Evolutionary conservation across 2,329 filamentous ascomycete genomes (phyloP), one percentile per base, ranked within the genome.

Genomic region (Tolypocladium tundrense): DNA sequence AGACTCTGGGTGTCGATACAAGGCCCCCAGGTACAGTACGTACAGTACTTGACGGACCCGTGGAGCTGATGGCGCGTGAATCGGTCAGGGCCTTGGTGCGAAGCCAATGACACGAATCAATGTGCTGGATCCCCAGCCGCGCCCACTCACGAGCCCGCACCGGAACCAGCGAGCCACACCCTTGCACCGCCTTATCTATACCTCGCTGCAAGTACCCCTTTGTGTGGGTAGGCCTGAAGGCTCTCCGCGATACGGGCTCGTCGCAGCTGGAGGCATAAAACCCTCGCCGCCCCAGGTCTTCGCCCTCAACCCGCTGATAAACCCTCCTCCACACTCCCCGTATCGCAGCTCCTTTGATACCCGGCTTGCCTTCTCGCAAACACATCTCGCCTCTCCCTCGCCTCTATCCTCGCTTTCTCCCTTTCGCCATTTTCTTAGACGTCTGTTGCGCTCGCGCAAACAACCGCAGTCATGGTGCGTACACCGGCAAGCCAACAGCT

Each of bases 401-500:
- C 43, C 14, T 19, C 24, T n/a, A 8, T 50, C 41, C 48, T 53
- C 55, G 39, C 51, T 50, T 39, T 39, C 45, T 54, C 54, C 48
- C 35, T 43, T 42, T 51, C 52, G 35, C 51, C 58, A 40, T 24
- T 53, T 53, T 53, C 54, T 37, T 35, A 6, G 43, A 51, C 27
- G 48, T 35, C 13, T 48, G 48, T 57, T 55, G 24, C 39, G 43
- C 37, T 50, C 39, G 57, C 53, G 53, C 55, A 43, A 39, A 56
- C 54, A 31, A 60, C 60, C 58, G 57, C 61, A 62, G 57, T 54
- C 59, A 66, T 66, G 65, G 65, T 66, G 54, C 62, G 63, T 62
- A 33, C 13, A 33, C 13, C 27, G 4, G 21, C 19, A 33, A 31
- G 13, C 43, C 43, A 48, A 16, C 19, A 33, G 27, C 51, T 6